Evolutionary conservation across 106 monocot species (phyloP).

Genomic region (Apostasia ramifera): DNA sequence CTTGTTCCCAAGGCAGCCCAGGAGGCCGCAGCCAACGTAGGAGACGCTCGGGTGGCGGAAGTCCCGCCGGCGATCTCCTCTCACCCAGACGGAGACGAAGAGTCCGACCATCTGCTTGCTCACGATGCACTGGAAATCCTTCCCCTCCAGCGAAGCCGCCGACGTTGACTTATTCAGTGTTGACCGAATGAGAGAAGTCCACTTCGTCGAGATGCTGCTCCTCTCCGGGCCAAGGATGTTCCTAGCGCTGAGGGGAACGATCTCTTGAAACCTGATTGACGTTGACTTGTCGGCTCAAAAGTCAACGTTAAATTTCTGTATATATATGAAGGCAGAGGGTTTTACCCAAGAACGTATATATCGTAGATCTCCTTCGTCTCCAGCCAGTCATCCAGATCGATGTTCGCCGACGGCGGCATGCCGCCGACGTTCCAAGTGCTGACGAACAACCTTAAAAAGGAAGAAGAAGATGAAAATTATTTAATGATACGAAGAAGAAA

Average conservation of each 20-base stretch:
- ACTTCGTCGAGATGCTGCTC: conserved; percentile 31
- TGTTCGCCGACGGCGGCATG: conserved; percentile 26
- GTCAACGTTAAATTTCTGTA: background rate
- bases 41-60: conserved; percentile 52
- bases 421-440: conserved; percentile 82
- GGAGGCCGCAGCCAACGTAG: conserved; percentile 53
- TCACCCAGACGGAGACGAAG: conserved; percentile 47
- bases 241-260: conserved; percentile 54
- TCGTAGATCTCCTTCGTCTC: conserved; percentile 41
- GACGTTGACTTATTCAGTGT: conserved; percentile 37
- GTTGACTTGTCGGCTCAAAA: background rate
- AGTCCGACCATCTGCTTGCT: conserved; percentile 83
- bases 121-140: conserved; percentile 41
- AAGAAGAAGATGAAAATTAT: background rate
- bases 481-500: background rate
- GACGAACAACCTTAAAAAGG: conserved; percentile 36
- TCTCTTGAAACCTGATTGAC: conserved; percentile 58
- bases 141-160: conserved; percentile 5
- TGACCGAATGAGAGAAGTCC: conserved; percentile 55
- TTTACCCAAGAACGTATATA: conserved; percentile 82
- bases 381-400: conserved; percentile 67
- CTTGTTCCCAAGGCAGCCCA: conserved; percentile 75
- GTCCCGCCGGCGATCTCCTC: conserved; percentile 28
- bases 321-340: background rate
- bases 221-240: conserved; percentile 48